These are phyloP conservation scores for Globisporangium perplexum DNA, from an alignment of 352 stramenopile genomes.

Conservation along the genomic window DNA sequence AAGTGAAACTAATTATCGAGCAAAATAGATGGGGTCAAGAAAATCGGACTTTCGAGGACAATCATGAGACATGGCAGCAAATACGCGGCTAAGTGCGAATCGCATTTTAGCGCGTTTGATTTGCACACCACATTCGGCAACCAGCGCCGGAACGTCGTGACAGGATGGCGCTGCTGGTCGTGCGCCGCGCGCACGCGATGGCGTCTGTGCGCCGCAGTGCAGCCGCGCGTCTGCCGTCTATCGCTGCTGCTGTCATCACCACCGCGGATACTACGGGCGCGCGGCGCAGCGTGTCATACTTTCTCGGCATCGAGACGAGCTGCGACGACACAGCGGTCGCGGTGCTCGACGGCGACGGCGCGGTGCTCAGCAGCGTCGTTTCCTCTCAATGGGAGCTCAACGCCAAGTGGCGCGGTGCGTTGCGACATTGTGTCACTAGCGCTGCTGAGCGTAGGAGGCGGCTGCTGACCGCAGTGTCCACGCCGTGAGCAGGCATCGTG, in stretches of 20 bases:
- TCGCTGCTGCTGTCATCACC: no score
- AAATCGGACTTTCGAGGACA: neutral
- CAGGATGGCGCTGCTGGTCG: no score
- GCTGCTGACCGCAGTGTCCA: neutral
- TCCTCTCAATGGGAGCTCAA: constrained; percentile 92
- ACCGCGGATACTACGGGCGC: no score
- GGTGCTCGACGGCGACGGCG: constrained; percentile 86
- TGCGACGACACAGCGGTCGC: constrained; percentile 94
- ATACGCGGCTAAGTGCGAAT: no score
- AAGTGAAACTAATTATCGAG: no score
- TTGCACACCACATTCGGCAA: no score
- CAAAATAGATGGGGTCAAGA: neutral
- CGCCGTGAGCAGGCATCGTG: constrained; percentile 86
- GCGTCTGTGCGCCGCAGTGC: no score
- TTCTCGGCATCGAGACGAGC: constrained; percentile 95
- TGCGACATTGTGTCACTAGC: neutral
- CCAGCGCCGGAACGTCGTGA: no score
- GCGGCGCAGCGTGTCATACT: constrained; percentile 38
- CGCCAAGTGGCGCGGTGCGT: constrained; percentile 73
- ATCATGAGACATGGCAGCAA: no score
- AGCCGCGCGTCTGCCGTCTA: no score
- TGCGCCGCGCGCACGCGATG: no score
- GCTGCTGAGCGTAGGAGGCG: neutral
- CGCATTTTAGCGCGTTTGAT: no score
- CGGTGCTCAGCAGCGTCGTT: constrained; percentile 91